Conservation (phyloP, 495 filamentous ascomycete genomes). For the Coniosporium apollinis region DNA sequence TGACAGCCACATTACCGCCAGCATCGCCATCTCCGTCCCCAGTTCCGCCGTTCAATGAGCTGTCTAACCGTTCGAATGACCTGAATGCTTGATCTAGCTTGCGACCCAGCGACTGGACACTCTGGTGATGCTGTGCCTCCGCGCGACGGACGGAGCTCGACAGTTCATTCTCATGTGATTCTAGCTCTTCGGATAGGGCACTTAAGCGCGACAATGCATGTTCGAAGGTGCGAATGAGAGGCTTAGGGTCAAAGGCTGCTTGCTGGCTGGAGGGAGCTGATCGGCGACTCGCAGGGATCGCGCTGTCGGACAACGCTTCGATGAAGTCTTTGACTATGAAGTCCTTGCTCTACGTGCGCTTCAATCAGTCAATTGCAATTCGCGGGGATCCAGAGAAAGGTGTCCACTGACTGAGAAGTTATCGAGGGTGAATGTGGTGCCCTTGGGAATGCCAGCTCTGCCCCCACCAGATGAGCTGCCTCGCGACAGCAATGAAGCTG, state of each 20-base stretch:
- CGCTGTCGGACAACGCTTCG: constrained; percentile 75
- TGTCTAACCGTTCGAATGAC: constrained; percentile 77
- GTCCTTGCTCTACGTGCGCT: constrained; percentile 40
- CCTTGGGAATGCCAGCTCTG: constrained; percentile 49
- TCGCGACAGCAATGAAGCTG: no score
- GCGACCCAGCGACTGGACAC: constrained; percentile 62
- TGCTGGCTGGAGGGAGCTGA: constrained; percentile 36
- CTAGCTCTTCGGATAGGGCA: constrained; percentile 70
- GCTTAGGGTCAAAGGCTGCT: constrained; percentile 90
- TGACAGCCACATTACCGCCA: constrained; percentile 74
- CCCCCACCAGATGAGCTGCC: background rate
- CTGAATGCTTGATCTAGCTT: constrained; percentile 85
- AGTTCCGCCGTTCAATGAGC: constrained; percentile 43
- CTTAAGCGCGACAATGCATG: constrained; percentile 63
- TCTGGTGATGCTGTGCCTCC: constrained; percentile 81
- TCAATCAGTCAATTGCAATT: background rate
- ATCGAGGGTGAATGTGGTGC: constrained; percentile 67
- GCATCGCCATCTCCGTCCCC: constrained; percentile 38
- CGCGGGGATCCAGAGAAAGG: background rate
- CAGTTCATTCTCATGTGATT: constrained; percentile 74
- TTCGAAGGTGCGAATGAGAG: constrained; percentile 89
- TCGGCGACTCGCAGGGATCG: constrained; percentile 55
- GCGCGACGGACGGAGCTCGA: constrained; percentile 76
- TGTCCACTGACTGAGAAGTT: constrained; percentile 52
- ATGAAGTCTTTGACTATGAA: constrained; percentile 98